Evolutionary conservation across 2,329 filamentous ascomycete genomes (phyloP).

Genomic region (Sporothrix dimorphospora): DNA sequence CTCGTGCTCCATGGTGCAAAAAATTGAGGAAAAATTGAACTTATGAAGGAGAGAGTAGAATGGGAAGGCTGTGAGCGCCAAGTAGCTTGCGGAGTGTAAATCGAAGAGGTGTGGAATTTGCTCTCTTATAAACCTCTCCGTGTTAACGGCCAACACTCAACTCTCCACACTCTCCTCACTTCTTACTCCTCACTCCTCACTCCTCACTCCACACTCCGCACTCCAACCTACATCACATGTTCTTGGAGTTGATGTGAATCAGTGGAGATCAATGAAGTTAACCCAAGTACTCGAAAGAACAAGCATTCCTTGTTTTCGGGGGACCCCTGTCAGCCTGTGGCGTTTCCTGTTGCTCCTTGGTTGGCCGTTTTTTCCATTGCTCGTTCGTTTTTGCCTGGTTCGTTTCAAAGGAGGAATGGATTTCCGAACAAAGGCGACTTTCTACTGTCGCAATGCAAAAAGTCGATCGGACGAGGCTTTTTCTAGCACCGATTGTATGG

Average conservation of each 20-base stretch:
- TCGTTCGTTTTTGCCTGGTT: not conserved
- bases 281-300: not conserved
- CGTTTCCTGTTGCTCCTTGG: not conserved
- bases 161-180: not conserved
- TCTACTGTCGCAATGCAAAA: not conserved
- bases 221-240: not conserved
- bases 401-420: not conserved
- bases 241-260: not conserved
- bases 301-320: not conserved
- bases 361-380: not conserved
- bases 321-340: not conserved
- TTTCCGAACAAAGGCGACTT: not conserved
- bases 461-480: not conserved
- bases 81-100: not conserved
- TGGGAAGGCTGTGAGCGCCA: not conserved
- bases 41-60: not conserved
- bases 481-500: not conserved
- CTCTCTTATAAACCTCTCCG: not conserved
- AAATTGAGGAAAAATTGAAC: not conserved
- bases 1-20: slow-evolving; percentile 17
- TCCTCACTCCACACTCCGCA: slow-evolving; percentile 14
- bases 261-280: not conserved
- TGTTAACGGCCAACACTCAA: not conserved
- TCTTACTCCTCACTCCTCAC: not conserved
- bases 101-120: not conserved